Evolutionary conservation across 2,329 filamentous ascomycete species (phyloP).

Genomic region (Thielaviopsis musarum): DNA sequence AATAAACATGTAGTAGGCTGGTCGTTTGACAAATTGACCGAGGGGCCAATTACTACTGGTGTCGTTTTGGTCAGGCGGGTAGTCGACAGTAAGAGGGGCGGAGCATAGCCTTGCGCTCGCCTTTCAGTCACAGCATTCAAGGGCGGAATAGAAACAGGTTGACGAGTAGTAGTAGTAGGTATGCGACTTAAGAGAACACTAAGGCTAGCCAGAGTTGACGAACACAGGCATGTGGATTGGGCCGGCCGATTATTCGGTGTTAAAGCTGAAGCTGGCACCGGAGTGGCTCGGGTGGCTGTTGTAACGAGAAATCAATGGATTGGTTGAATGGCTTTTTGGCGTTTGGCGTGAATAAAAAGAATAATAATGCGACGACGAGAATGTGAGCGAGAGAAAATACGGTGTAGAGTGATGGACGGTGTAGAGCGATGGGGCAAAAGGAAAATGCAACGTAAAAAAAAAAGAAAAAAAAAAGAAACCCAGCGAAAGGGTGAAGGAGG

Average conservation of each 20-base stretch:
- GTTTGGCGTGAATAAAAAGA: too few relatives aligned
- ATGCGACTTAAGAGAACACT: not conserved
- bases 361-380: too few relatives aligned
- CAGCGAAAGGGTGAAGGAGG: too few relatives aligned
- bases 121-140: not conserved
- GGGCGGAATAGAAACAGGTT: not conserved
- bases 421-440: too few relatives aligned
- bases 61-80: not conserved
- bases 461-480: not conserved
- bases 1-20: not conserved
- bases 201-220: not conserved
- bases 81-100: not conserved
- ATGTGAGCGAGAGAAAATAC: too few relatives aligned
- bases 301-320: not conserved
- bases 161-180: not conserved
- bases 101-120: not conserved
- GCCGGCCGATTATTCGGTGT: not conserved
- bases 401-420: too few relatives aligned
- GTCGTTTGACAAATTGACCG: not conserved
- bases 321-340: too few relatives aligned
- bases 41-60: not conserved
- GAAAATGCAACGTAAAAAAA: too few relatives aligned
- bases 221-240: not conserved
- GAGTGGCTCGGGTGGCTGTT: not conserved
- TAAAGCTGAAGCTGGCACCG: not conserved